Base-by-base conservation (phyloP, 257 asterid genomes). In the Nyctanthes arbortristis region DNA sequence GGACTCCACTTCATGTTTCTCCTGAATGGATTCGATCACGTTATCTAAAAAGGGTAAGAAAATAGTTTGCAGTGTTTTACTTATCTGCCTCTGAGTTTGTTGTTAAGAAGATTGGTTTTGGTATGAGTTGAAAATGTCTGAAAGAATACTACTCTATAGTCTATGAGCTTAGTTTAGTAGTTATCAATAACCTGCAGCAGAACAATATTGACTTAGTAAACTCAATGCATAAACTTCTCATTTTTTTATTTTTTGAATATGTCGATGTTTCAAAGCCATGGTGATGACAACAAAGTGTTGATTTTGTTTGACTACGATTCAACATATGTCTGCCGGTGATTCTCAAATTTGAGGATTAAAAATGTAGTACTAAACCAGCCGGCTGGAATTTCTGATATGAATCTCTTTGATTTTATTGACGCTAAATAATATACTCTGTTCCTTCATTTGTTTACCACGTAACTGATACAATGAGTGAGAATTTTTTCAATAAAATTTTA, bases 11-110 rank as follows among this genome's bases (percentile, higher is more conserved):
- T 49, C 76, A 82, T 60, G 81, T 66, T 7, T 61, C 73, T 25
- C 87, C 87, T n/a, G 73, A 82, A 73, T 82, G 82, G 82, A 82
- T 82, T 40, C 84, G 84, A 7, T 69, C 82, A 3, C 75, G 75
- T 6, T 82, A 79, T 47, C 56, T 27, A 37, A 70, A 66, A 70
- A 62, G 39, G 80, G 87, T 82, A 67, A 54, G 61, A 39, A 66
- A 0, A 13, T 1, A 13, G 1, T 3, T 40, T 40, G 12, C 2
- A n/a, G n/a, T n/a, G 20, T 12, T n/a, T 13, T 0, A 40, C 18
- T 20, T 54, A 54, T 4, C 20, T 14, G 49, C 7, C 49, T 40
- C 4, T 40, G 7, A 12, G 5, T 40, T 13, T 40, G 49, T 40
- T 3, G 7, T 2, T 40, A 14, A 40, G 49, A 40, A 40, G 20